These are phyloP conservation scores for Parsonsia alboflavescens DNA, from an alignment of 257 asterid genomes.

Conservation along the genomic window DNA sequence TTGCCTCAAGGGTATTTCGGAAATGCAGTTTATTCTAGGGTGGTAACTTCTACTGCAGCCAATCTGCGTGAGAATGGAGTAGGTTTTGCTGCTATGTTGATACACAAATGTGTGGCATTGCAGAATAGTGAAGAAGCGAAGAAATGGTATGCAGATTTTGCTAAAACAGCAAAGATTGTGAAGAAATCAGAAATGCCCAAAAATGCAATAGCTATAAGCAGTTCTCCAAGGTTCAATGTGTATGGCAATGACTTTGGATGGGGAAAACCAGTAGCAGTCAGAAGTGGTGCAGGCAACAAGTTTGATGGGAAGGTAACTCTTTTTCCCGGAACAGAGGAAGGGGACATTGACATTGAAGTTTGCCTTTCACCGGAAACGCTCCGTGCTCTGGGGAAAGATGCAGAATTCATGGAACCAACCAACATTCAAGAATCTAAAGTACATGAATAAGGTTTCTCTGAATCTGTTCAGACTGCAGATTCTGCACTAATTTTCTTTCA, in stretches of 20 bases:
- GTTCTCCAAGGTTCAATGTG: constrained; percentile 52
- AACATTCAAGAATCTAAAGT: too few relatives aligned
- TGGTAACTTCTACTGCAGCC: too few relatives aligned
- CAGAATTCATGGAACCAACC: constrained; percentile 33
- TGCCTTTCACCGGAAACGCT: constrained; percentile 32
- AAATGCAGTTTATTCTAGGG: too few relatives aligned
- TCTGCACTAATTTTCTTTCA: too few relatives aligned
- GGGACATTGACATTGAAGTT: constrained; percentile 48
- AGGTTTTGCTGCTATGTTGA: too few relatives aligned
- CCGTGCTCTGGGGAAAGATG: constrained; percentile 28
- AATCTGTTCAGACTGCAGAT: too few relatives aligned
- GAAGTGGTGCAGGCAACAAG: constrained; percentile 42
- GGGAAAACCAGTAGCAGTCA: constrained; percentile 43
- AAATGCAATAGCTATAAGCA: constrained; percentile 21
- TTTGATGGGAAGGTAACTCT: constrained; percentile 40
- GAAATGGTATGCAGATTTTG: constrained; percentile 25
- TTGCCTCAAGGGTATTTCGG: too few relatives aligned
- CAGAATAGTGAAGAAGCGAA: constrained; percentile 15
- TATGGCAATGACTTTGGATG: too few relatives aligned
- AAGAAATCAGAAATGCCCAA: background rate
- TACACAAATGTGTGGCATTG: too few relatives aligned
- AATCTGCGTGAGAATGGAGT: too few relatives aligned
- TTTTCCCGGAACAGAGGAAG: constrained; percentile 29
- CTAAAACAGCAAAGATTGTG: constrained; percentile 22
- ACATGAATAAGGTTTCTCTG: too few relatives aligned